These are phyloP conservation scores for Vigna hirtella DNA, from an alignment of 306 rosid species.

Conservation along the genomic window DNA sequence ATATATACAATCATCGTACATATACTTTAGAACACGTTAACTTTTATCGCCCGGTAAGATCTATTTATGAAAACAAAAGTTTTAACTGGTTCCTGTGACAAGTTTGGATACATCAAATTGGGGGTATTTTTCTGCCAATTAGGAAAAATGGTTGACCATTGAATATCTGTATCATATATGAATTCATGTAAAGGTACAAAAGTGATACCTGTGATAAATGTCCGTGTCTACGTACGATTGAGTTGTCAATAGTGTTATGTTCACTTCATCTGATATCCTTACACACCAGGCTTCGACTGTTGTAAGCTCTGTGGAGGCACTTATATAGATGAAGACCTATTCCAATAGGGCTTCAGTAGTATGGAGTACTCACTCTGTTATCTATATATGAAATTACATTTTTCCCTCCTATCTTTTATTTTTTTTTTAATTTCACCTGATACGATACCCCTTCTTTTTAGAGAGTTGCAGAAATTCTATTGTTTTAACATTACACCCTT, in stretches of 20 bases:
- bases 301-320: not conserved
- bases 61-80: conserved; percentile 19
- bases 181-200: not conserved
- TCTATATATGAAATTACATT: not conserved
- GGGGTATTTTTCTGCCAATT: conserved; percentile 15
- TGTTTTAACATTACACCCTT: no score
- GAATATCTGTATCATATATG: conserved; percentile 1
- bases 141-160: not conserved
- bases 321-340: conserved; percentile 1
- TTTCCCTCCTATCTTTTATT: no score
- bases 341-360: conserved; percentile 4
- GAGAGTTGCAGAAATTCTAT: no score
- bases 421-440: no score
- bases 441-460: no score
- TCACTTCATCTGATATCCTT: not conserved
- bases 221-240: not conserved
- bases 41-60: not conserved
- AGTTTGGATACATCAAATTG: not conserved
- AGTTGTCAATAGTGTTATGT: not conserved
- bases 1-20: not conserved
- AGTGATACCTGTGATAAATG: not conserved
- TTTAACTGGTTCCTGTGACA: conserved; percentile 3
- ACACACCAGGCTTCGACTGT: not conserved
- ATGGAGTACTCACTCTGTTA: conserved; percentile 2
- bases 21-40: conserved; percentile 4